Base-by-base conservation (phyloP, 441 rosid genomes). In the Macaranga tanarius region DNA sequence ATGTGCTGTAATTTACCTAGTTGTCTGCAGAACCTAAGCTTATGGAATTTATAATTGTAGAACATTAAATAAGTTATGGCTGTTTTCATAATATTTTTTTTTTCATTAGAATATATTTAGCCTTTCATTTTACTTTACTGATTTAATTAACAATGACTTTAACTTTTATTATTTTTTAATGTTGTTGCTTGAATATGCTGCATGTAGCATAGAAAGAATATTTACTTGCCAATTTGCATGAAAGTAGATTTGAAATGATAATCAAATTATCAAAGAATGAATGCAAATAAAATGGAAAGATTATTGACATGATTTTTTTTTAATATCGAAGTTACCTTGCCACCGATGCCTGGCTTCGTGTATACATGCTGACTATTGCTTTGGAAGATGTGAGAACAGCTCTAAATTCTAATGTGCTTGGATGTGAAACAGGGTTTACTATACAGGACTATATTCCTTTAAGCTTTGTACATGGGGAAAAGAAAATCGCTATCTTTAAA, bases 241-340 rank as follows among this genome's bases (percentile, higher is more conserved):
- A 10, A 55, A 47, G 19, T 73, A 45, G 55, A 64, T 73, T 64
- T 20, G 5, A 28, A 65, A 26, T 65, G 60, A 70, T 58, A 44
- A 45, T 11, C 47, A 13, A 56, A 13, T 56, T 2, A 16, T 6
- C 19, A 11, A 59, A 47, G 59, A 19, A 47, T 6, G 19, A 8
- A 5, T 10, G 11, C 58, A n/a, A n/a, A 6, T 54, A 17, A 54
- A 54, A 2, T n/a, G 20, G 1, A 64, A 65, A 11, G n/a, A 6
- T 31, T 60, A 8, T 60, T 60, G 5, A n/a, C n/a, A n/a, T n/a
- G n/a, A n/a, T n/a, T n/a, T 31, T 31, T 31, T 31, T 31, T 31
- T 31, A 1, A 1, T 31, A 34, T 55, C 62, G 38, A 26, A 40
- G 51, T 13, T 68, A 25, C 62, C 62, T 70, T 15, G 48, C 17